These are phyloP conservation scores for Polyporus arcularius DNA, from an alignment of 768 basidiomycete genomes.

Conservation along the genomic window DNA sequence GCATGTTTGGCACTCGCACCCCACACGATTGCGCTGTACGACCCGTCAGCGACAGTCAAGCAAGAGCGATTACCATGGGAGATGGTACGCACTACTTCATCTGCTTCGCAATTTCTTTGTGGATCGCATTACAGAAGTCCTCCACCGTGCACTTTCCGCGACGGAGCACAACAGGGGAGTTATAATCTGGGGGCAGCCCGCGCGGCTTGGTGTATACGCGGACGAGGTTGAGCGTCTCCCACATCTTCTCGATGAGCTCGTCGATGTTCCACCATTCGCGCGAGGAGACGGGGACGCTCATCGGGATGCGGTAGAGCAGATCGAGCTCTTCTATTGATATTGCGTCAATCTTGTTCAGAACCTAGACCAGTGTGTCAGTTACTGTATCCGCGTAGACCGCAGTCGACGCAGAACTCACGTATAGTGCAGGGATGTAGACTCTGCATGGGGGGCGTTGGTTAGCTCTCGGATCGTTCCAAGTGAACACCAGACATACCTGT, in stretches of 20 bases:
- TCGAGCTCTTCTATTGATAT: constrained; percentile 99
- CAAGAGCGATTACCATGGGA: background rate
- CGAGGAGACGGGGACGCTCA: constrained; percentile 93
- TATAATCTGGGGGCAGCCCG: constrained; percentile 88
- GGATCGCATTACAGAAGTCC: constrained; percentile 91
- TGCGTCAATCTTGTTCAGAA: constrained; percentile 71
- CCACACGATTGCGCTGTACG: constrained; percentile 83
- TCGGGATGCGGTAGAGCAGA: constrained; percentile 92
- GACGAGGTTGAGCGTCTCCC: constrained; percentile 89
- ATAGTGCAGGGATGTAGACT: constrained; percentile 91
- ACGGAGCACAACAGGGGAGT: constrained; percentile 84
- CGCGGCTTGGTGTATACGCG: constrained; percentile 97
- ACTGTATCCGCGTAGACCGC: too few species aligned
- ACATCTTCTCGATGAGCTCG: constrained; percentile 91
- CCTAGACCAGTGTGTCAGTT: constrained; percentile 3
- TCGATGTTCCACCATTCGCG: constrained; percentile 96
- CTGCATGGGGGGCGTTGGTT: constrained; percentile 37
- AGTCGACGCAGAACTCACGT: constrained; percentile 49
- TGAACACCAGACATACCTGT: constrained; percentile 51
- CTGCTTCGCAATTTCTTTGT: constrained; percentile 97
- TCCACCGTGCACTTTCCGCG: constrained; percentile 67
- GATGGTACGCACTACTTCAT: constrained; percentile 81
- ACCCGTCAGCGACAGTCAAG: background rate
- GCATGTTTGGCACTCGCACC: constrained; percentile 97
- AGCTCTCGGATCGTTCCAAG: background rate